phyloP scores from a whole-genome alignment of 331 rosid genomes.

The Cucumis variabilis region DNA sequence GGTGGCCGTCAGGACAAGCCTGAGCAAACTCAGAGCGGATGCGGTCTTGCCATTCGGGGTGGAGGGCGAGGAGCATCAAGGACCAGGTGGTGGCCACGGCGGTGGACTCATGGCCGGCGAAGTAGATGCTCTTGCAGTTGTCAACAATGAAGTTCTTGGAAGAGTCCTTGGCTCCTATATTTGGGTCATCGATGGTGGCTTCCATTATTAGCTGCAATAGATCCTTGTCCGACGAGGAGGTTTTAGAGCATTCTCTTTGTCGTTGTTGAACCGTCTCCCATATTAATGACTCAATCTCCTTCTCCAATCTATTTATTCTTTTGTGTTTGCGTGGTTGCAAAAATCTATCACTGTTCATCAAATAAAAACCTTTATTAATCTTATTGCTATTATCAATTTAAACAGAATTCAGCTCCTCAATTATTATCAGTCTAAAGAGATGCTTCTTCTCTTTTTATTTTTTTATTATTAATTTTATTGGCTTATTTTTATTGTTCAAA shows the following conservation, averaged over 20 bases:
- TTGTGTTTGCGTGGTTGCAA: not conserved
- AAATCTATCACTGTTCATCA: not conserved
- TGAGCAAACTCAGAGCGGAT: conserved; percentile 66
- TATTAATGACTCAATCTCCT: conserved; percentile 74
- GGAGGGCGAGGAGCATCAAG: conserved; percentile 82
- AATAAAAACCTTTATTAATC: too few relatives aligned
- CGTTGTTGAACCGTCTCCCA: conserved; percentile 68
- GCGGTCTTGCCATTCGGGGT: conserved; percentile 83
- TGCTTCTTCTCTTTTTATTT: too few relatives aligned
- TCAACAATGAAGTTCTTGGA: conserved; percentile 82
- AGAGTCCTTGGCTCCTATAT: conserved; percentile 41
- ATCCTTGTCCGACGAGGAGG: conserved; percentile 57
- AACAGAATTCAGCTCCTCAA: too few relatives aligned
- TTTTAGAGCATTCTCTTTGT: conserved; percentile 7
- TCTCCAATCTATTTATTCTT: conserved; percentile 48
- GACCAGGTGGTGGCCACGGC: conserved; percentile 89
- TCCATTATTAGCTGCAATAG: conserved; percentile 73
- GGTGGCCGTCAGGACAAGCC: conserved; percentile 61
- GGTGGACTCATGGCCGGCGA: conserved; percentile 97
- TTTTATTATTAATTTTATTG: too few relatives aligned
- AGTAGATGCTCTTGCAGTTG: conserved; percentile 91
- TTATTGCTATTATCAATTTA: too few relatives aligned
- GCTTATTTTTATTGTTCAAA: too few relatives aligned
- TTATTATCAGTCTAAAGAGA: too few relatives aligned
- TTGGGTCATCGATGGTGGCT: conserved; percentile 54